Evolutionary conservation across 345 rosid genomes (phyloP), one percentile per base, ranked within the genome.

Genomic region (Odontarrhena argentea): DNA sequence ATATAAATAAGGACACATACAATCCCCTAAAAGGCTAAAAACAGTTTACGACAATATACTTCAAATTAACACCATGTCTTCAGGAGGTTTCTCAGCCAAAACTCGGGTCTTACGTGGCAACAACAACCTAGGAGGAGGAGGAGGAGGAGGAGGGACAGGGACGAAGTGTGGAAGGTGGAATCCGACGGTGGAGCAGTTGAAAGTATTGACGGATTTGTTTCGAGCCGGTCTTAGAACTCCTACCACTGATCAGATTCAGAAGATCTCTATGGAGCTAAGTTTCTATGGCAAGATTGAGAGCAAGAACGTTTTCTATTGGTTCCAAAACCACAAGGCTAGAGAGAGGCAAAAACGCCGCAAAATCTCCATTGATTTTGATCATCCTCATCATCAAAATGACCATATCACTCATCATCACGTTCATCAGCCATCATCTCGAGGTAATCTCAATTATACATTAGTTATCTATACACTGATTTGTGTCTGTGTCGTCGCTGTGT

Each of bases 151-250:
- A 45, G 80, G 84, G 12, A 78, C 83, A 1, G 96, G 97, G 11
- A 81, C 94, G 0, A 93, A 93, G 79, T 90, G 98, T n/a, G 96
- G 96, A 18, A 81, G 98, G 25, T 93, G 98, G 98, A 93, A 90
- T 69, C 98, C 97, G 0, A 87, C 98, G 22, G 69, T 85, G 1
- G 98, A 93, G 68, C 98, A 93, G 69, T 89, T 88, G 45, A 87
- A 89, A 63, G 84, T 90, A 42, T 72, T 93, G 60, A 86, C 96
- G 0, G 98, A 92, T 48, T 68, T 93, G 79, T 93, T 93, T 81
- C 48, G 86, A 78, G 88, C 98, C 0, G 97, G 98, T 10, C 89
- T 93, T 53, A 77, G 95, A 60, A 90, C 97, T 13, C 98, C 98
- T 0, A 89, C 90, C 70, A 92, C 98, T 14, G 97, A 89, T 53